phyloP scores from a whole-genome alignment of 805 yeast species.

The Suhomyces canberraensis region DNA sequence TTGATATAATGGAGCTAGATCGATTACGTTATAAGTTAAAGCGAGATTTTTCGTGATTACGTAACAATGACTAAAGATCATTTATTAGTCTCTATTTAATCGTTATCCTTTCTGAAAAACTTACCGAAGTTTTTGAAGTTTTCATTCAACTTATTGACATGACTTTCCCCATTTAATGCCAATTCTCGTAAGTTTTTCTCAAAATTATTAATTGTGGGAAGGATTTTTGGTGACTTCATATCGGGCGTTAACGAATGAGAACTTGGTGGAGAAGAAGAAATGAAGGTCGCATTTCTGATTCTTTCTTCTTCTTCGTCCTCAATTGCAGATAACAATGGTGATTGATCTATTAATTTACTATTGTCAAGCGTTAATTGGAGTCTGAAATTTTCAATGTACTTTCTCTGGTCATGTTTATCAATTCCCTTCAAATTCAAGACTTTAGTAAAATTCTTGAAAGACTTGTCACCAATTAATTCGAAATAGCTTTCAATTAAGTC shows the following conservation, averaged over 20 bases:
- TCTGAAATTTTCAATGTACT: conserved; percentile 37
- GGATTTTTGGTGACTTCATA: conserved; percentile 24
- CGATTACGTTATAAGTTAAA: no score
- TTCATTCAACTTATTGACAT: conserved; percentile 62
- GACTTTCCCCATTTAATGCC: conserved; percentile 51
- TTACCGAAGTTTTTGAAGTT: conserved; percentile 64
- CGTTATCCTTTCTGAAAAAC: conserved; percentile 36
- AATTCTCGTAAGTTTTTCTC: conserved; percentile 47
- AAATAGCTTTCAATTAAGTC: conserved; percentile 65
- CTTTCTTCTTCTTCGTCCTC: conserved; percentile 20
- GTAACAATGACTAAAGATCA: no score
- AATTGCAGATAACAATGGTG: conserved; percentile 29
- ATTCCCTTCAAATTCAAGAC: conserved; percentile 63
- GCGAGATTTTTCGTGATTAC: no score
- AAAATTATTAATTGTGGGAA: conserved; percentile 36
- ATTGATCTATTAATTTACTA: conserved; percentile 24
- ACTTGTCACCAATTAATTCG: conserved; percentile 61
- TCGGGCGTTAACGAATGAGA: conserved; percentile 3
- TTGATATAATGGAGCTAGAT: no score
- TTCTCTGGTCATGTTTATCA: conserved; percentile 21
- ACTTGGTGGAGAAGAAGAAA: background rate
- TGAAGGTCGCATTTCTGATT: background rate
- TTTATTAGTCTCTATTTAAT: conserved; percentile 1
- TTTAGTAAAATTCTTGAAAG: conserved; percentile 59
- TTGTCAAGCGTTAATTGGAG: conserved; percentile 29